Percentiles rank a stretch among this genome's conserved stretches.
Evolutionary conservation across 2,329 filamentous ascomycete species (phyloP).

Genomic region (Pseudogymnoascus sp.): DNA sequence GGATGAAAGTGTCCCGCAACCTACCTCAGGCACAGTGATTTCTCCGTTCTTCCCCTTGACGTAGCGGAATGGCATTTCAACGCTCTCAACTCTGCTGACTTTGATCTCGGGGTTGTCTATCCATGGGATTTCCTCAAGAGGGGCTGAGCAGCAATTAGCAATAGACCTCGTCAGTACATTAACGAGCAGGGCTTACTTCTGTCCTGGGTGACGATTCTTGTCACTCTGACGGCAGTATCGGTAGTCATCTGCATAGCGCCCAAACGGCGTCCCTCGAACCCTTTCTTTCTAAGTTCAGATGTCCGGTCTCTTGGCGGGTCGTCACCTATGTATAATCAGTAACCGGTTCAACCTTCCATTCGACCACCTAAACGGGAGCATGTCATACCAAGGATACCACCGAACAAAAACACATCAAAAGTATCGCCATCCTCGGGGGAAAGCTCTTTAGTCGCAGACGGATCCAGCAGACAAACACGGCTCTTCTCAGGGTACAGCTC

Average conservation of each 20-base stretch:
- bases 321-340: conserved; percentile 54
- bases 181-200: conserved; percentile 50
- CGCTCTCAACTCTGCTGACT: conserved; percentile 86
- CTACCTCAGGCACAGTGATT: conserved; percentile 85
- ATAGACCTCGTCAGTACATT: not conserved
- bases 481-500: conserved; percentile 68
- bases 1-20: conserved; percentile 18
- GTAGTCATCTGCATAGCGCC: conserved; percentile 97
- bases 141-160: conserved; percentile 42
- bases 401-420: conserved; percentile 92
- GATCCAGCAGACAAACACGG: conserved; percentile 82
- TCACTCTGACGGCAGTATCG: conserved; percentile 91
- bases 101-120: conserved; percentile 83
- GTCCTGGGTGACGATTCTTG: conserved; percentile 77
- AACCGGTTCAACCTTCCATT: conserved; percentile 7
- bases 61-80: conserved; percentile 97
- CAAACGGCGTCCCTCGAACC: conserved; percentile 77
- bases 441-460: conserved; percentile 71
- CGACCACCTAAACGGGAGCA: not conserved
- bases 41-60: conserved; percentile 66
- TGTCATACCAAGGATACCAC: conserved; percentile 76
- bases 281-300: conserved; percentile 89
- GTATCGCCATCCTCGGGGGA: conserved; percentile 69
- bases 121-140: conserved; percentile 71
- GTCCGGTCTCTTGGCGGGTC: conserved; percentile 92